Evolutionary conservation across 2,329 filamentous ascomycete genomes (phyloP), one percentile per base, ranked within the genome.

Genomic region (Fusarium equiseti): DNA sequence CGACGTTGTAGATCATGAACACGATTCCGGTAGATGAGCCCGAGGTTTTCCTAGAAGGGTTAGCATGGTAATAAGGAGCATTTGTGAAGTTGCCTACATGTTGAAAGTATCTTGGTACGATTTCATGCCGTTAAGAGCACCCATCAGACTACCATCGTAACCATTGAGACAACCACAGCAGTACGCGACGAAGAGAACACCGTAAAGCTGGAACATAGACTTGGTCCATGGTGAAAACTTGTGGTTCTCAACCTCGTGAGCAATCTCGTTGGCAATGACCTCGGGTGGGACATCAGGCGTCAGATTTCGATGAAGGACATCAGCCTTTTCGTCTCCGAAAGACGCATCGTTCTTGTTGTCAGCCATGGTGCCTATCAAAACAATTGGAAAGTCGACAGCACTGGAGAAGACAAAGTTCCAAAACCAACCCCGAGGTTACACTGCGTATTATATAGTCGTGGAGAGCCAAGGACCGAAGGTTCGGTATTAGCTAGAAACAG

Each of bases 121-220:
- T 2, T 6, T 31, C 75, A 77, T 76, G 12, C 73, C 75, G 12
- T 77, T 77, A 6, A 77, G 46, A 1, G 63, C 72, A 16, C 74
- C 68, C 74, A 76, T 76, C 26, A 76, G 54, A 16, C 69, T 72
- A 63, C 74, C 73, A 24, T 67, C 64, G 10, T 68, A 74, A 3
- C 72, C 69, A 6, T 74, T 74, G 42, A 88, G 79, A 61, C 83
- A 86, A 5, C 85, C 86, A 67, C 86, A 88, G 10, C 87, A 79
- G 67, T 87, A 89, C 2, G 85, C 82, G 6, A 85, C 76, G 4
- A 79, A 50, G 1, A 88, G 76, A 26, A 84, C 81, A 12, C 81
- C 77, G 59, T 88, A 89, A 0, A 89, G 81, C 20, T 83, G 82
- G 52, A 85, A 77, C 85, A 88, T 85, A 18, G 78, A 79, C 62